Conservation (phyloP, 345 rosid genomes). For the Populus nigra region DNA sequence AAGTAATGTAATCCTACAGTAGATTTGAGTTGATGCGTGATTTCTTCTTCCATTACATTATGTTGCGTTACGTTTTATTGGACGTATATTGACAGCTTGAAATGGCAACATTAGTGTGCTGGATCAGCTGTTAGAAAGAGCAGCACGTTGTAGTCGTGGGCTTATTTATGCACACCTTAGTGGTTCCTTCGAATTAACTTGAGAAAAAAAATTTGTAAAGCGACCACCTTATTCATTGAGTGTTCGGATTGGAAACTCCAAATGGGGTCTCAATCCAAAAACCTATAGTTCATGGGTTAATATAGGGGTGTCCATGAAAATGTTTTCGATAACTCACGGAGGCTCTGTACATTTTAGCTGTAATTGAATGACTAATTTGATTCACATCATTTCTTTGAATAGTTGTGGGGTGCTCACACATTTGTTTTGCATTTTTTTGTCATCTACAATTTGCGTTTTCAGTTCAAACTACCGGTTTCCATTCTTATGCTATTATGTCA, state of each 20-base stretch:
- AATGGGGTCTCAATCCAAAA: background rate
- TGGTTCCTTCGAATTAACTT: background rate
- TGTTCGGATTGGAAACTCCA: background rate
- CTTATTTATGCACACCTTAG: background rate
- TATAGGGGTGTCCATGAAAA: background rate
- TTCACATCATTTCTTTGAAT: background rate
- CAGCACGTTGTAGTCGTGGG: background rate
- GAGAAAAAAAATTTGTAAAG: background rate
- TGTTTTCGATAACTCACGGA: background rate
- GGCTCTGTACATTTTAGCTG: background rate
- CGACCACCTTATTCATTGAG: background rate
- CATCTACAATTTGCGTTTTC: background rate
- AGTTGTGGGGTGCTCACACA: background rate
- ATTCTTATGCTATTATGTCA: background rate
- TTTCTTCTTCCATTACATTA: background rate
- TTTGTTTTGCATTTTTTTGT: background rate
- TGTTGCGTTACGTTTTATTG: background rate
- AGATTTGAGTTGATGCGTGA: too few relatives aligned
- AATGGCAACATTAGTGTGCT: background rate
- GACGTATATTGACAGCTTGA: background rate
- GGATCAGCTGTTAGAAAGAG: background rate
- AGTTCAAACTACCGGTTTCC: background rate
- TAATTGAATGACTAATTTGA: background rate
- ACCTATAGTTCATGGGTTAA: background rate
- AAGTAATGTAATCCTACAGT: too few relatives aligned